Conservation (phyloP, 805 yeast genomes). For the Sugiyamaella chiloensis region DNA sequence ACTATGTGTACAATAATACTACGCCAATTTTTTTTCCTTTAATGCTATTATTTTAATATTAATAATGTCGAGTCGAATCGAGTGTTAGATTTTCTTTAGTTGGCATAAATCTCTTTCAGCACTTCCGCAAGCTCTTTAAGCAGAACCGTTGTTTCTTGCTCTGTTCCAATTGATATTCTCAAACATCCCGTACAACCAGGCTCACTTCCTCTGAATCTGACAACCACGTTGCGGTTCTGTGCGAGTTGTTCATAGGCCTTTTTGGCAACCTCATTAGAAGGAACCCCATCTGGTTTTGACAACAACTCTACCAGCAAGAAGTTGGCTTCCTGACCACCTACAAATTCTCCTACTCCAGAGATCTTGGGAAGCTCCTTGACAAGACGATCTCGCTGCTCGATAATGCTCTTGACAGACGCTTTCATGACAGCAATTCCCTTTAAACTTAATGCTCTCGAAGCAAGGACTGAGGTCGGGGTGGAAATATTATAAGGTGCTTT, state of each 20-base stretch:
- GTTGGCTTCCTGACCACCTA: constrained; percentile 87
- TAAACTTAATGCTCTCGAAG: constrained; percentile 63
- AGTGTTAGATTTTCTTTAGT: too few species aligned
- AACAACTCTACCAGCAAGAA: constrained; percentile 74
- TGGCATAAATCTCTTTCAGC: constrained; percentile 12
- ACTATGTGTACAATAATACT: too few species aligned
- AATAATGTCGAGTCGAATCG: too few species aligned
- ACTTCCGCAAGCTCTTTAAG: constrained; percentile 45
- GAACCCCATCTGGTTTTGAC: constrained; percentile 52
- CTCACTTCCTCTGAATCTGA: constrained; percentile 88
- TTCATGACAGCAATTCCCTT: constrained; percentile 61
- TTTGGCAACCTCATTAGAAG: constrained; percentile 67
- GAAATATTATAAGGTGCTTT: constrained; percentile 96
- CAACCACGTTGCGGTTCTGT: constrained; percentile 68
- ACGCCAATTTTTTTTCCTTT: too few species aligned
- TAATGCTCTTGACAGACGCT: constrained; percentile 47
- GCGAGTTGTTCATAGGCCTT: constrained; percentile 70
- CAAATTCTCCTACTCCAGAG: constrained; percentile 63
- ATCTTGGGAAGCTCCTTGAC: constrained; percentile 52
- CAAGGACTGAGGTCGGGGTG: constrained; percentile 71
- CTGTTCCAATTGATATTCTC: constrained; percentile 84
- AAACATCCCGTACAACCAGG: constrained; percentile 85
- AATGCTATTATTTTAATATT: too few species aligned
- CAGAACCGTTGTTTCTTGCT: constrained; percentile 62
- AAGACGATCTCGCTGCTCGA: constrained; percentile 53